phyloP scores from a whole-genome alignment of 495 filamentous ascomycete genomes.

The Penicillium angulare region DNA sequence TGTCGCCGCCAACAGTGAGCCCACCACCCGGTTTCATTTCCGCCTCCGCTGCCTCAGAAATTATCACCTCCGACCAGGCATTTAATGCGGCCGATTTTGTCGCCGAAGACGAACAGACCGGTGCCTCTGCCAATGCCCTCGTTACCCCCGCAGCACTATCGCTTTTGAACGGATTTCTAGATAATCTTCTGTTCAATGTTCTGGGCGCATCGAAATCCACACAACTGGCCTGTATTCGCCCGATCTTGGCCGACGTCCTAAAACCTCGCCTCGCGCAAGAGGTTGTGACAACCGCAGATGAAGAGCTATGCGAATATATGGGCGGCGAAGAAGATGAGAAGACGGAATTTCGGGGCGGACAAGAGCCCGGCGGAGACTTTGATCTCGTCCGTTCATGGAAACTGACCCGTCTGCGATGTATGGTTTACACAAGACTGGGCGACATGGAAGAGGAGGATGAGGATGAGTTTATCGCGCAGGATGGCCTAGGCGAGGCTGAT shows the following conservation, averaged over 20 bases:
- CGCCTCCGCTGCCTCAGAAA: conserved; percentile 82
- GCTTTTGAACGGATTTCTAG: conserved; percentile 88
- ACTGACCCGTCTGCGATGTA: conserved; percentile 84
- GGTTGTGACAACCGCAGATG: conserved; percentile 82
- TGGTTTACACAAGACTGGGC: conserved; percentile 96
- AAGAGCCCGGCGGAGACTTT: conserved; percentile 61
- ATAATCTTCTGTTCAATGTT: conserved; percentile 88
- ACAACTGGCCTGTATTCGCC: conserved; percentile 71
- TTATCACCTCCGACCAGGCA: conserved; percentile 85
- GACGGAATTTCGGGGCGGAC: conserved; percentile 51
- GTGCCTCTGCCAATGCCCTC: conserved; percentile 55
- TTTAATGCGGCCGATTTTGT: conserved; percentile 64
- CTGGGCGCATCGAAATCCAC: conserved; percentile 78
- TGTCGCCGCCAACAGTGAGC: conserved; percentile 65
- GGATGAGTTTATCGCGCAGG: conserved; percentile 74
- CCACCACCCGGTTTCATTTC: conserved; percentile 90
- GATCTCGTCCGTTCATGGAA: conserved; percentile 90
- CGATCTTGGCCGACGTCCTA: conserved; percentile 82
- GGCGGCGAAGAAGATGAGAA: conserved; percentile 74
- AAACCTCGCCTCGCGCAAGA: conserved; percentile 85
- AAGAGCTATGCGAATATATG: conserved; percentile 86
- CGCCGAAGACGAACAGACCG: conserved; percentile 60
- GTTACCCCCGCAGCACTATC: conserved; percentile 74
- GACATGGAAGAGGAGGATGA: conserved; percentile 98
- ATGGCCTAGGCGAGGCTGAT: conserved; percentile 57